These are phyloP conservation scores for Perkinsela sp. DNA, from an alignment of 208 protist species.

Conservation along the genomic window DNA sequence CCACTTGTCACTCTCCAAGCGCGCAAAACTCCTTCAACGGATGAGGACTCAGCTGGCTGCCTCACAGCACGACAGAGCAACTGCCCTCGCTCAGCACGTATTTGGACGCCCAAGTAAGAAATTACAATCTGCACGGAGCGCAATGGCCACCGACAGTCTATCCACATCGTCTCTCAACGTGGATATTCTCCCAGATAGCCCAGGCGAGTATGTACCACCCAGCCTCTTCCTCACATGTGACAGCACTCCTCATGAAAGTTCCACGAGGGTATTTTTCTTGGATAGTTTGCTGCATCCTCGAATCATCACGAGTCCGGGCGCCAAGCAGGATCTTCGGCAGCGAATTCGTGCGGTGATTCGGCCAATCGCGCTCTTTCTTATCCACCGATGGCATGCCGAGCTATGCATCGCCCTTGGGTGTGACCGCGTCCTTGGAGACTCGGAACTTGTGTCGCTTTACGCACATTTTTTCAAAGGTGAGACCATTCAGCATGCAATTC, in stretches of 20 bases:
- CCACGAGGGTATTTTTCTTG: not conserved
- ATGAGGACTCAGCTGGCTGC: not conserved
- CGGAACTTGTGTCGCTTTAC: not conserved
- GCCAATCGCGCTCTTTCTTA: not conserved
- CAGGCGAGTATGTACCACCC: not conserved
- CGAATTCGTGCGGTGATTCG: too few relatives aligned
- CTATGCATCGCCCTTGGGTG: not conserved
- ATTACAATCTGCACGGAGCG: not conserved
- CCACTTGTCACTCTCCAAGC: not conserved
- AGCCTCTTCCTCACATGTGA: not conserved
- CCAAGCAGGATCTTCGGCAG: not conserved
- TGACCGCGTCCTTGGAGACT: not conserved
- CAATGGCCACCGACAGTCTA: not conserved
- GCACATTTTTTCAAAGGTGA: not conserved
- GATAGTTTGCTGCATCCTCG: not conserved
- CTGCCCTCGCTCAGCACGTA: not conserved
- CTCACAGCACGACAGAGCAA: not conserved
- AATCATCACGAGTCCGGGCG: not conserved
- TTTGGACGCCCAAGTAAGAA: not conserved
- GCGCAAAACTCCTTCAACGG: not conserved
- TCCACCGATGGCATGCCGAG: not conserved
- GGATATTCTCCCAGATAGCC: not conserved
- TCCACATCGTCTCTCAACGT: not conserved
- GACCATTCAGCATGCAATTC: not conserved
- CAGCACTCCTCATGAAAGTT: not conserved